phyloP scores from a whole-genome alignment of 495 filamentous ascomycete genomes.

The Lasiosphaeria miniovina region DNA sequence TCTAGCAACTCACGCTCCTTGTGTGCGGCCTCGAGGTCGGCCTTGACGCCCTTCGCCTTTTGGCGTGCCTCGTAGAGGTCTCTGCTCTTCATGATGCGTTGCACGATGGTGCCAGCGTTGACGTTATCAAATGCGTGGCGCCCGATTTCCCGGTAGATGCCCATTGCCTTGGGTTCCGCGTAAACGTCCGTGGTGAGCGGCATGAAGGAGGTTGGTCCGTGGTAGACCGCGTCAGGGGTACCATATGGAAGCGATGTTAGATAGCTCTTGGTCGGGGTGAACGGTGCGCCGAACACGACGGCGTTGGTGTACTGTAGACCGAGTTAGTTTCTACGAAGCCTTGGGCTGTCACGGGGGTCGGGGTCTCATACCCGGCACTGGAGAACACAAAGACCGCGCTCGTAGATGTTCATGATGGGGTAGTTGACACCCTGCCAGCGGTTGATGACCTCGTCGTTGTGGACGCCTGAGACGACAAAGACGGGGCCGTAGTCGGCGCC shows the following conservation, averaged over 20 bases:
- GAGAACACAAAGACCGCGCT: slow-evolving; percentile 90
- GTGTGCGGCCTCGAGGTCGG: slow-evolving; percentile 62
- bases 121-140: slow-evolving; percentile 78
- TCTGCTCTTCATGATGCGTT: slow-evolving; percentile 78
- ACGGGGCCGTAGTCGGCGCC: slow-evolving; percentile 73
- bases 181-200: slow-evolving; percentile 86
- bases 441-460: slow-evolving; percentile 93
- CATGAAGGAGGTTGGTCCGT: slow-evolving; percentile 91
- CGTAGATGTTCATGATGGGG: slow-evolving; percentile 98
- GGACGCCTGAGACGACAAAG: slow-evolving; percentile 87
- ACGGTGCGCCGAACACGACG: slow-evolving; percentile 85
- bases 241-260: slow-evolving; percentile 72
- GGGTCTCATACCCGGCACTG: slow-evolving; percentile 72
- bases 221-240: slow-evolving; percentile 79
- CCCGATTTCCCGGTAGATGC: slow-evolving; percentile 71
- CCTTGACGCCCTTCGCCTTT: slow-evolving; percentile 81
- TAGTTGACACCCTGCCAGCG: slow-evolving; percentile 95
- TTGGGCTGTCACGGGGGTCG: not conserved
- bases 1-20: slow-evolving; percentile 53
- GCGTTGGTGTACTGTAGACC: slow-evolving; percentile 72
- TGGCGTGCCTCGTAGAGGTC: slow-evolving; percentile 88
- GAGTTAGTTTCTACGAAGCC: slow-evolving; percentile 4
- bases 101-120: slow-evolving; percentile 89
- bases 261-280: slow-evolving; percentile 72
- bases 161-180: slow-evolving; percentile 68